Conservation (phyloP, 2,329 filamentous ascomycete species). For the Fusarium kyushuense region DNA sequence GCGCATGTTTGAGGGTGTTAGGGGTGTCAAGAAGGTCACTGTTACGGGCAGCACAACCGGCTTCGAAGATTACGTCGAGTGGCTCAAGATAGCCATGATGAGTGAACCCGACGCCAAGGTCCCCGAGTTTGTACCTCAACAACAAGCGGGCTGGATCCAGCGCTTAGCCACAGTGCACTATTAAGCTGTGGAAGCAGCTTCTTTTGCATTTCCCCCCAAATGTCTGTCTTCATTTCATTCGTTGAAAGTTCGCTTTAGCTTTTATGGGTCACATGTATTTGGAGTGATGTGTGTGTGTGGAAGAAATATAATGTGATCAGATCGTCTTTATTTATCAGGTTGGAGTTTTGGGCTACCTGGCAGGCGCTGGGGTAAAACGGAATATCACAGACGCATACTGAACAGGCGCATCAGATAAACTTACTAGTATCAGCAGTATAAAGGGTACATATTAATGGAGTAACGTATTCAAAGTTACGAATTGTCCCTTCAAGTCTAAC, state of each 20-base stretch:
- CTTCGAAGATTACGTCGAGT: slow-evolving; percentile 58
- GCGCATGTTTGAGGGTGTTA: slow-evolving; percentile 57
- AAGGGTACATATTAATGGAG: slow-evolving; percentile 4
- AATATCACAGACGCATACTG: no score
- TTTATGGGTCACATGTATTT: slow-evolving; percentile 2
- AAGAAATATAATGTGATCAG: slow-evolving; percentile 32
- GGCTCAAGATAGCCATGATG: slow-evolving; percentile 57
- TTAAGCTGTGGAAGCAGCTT: no score
- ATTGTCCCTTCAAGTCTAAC: background rate
- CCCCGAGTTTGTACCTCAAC: slow-evolving; percentile 38
- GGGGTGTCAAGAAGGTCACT: slow-evolving; percentile 54
- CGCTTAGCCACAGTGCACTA: slow-evolving; percentile 44
- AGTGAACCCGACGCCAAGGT: slow-evolving; percentile 40
- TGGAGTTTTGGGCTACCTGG: slow-evolving; percentile 27
- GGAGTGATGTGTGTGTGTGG: slow-evolving; percentile 5
- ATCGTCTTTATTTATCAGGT: slow-evolving; percentile 11
- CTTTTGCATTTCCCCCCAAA: no score
- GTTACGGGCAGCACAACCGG: slow-evolving; percentile 56
- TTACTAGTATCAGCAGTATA: background rate
- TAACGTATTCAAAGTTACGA: background rate
- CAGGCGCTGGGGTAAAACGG: slow-evolving; percentile 15
- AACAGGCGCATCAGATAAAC: background rate
- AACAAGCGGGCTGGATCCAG: slow-evolving; percentile 40
- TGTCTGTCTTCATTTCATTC: background rate
- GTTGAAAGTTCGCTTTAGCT: slow-evolving; percentile 2